These are phyloP conservation scores for Trichothecium sympodiale DNA, from an alignment of 2,329 filamentous ascomycete genomes.

Conservation along the genomic window DNA sequence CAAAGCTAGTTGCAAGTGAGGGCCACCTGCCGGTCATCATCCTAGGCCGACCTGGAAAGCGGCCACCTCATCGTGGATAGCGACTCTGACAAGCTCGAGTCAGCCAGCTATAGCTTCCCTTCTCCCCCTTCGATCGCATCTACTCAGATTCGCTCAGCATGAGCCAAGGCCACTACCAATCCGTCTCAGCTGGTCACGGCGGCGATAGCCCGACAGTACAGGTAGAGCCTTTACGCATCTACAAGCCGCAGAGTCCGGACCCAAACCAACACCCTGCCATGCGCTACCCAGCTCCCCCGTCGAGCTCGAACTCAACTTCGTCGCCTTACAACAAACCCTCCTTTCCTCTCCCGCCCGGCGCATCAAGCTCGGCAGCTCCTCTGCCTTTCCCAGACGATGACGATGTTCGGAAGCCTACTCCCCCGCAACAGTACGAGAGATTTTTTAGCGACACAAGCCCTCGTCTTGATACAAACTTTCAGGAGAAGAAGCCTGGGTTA, in stretches of 20 bases:
- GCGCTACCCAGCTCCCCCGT: slow-evolving; percentile 39
- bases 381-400: slow-evolving; percentile 67
- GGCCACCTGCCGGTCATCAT: too few relatives aligned
- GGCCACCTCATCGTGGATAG: too few relatives aligned
- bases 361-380: slow-evolving; percentile 56
- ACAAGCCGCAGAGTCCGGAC: slow-evolving; percentile 61
- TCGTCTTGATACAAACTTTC: slow-evolving; percentile 43
- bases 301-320: slow-evolving; percentile 28
- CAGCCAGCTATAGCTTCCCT: too few relatives aligned
- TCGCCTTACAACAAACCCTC: slow-evolving; percentile 38
- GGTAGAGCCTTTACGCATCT: slow-evolving; percentile 66
- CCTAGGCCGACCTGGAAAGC: too few relatives aligned
- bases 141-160: too few relatives aligned
- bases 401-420: slow-evolving; percentile 34
- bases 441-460: slow-evolving; percentile 38
- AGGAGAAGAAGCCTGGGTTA: slow-evolving; percentile 52
- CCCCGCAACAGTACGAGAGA: slow-evolving; percentile 32
- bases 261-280: slow-evolving; percentile 32
- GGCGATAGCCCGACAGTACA: slow-evolving; percentile 62
- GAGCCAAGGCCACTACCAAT: slow-evolving; percentile 23
- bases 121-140: too few relatives aligned
- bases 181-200: slow-evolving; percentile 33
- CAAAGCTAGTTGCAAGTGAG: too few relatives aligned
- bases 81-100: too few relatives aligned
- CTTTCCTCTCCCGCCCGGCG: slow-evolving; percentile 55